Conservation (phyloP, 163 green algal species). For the Coccomyxa subellipsoidea region DNA sequence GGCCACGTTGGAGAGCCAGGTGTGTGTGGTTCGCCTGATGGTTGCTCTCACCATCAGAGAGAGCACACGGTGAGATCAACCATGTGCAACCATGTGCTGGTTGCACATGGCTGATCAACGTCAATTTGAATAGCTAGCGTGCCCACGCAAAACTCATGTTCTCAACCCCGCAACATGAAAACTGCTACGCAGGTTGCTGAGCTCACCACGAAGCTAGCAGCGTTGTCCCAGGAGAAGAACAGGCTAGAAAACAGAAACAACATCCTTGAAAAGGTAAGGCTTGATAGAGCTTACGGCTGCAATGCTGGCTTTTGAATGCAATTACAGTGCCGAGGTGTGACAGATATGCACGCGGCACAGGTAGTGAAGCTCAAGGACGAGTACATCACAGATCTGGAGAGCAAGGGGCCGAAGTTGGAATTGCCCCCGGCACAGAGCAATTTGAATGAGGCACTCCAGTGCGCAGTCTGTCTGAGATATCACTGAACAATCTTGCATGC, state of each 20-base stretch:
- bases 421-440: neutral
- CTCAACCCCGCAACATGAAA: neutral
- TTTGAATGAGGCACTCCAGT: neutral
- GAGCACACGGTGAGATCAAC: too few relatives aligned
- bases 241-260: neutral
- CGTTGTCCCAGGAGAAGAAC: neutral
- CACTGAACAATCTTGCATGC: neutral
- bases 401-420: neutral
- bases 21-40: neutral
- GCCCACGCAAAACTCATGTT: neutral
- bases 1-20: neutral
- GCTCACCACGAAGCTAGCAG: neutral
- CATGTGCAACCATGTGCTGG: neutral
- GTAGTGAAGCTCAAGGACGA: neutral
- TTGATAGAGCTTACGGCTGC: neutral
- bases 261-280: neutral
- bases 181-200: neutral
- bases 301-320: neutral
- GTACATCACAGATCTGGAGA: conserved; percentile 7
- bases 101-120: neutral
- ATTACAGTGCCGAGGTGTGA: neutral
- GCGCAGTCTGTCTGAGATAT: neutral
- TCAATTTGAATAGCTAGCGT: neutral
- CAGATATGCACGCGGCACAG: neutral
- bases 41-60: too few relatives aligned